Conservation (phyloP, 108 stramenopile genomes). For the Aurantiochytrium sp. region DNA sequence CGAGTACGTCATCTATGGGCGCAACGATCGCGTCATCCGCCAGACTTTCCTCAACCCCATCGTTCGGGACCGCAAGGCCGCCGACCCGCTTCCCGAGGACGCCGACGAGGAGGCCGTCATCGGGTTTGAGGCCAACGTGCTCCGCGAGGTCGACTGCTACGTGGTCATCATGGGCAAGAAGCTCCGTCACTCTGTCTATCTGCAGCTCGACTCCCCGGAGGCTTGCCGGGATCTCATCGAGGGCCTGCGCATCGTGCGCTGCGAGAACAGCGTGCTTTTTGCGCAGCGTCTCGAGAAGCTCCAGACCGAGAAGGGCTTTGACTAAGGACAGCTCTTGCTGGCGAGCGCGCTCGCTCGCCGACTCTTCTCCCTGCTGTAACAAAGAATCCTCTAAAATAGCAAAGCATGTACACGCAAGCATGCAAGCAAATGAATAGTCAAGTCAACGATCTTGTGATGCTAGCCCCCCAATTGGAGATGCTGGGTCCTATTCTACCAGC, state of each 20-base stretch:
- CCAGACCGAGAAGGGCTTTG: constrained; percentile 6
- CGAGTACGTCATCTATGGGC: constrained; percentile 4
- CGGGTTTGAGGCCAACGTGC: not conserved
- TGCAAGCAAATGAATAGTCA: too few relatives aligned
- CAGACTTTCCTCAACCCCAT: not conserved
- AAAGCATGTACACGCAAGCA: too few relatives aligned
- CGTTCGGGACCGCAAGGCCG: not conserved
- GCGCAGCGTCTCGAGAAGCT: not conserved
- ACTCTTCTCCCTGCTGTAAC: too few relatives aligned
- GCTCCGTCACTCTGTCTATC: not conserved
- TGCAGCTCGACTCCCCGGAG: constrained; percentile 18
- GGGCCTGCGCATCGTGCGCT: not conserved
- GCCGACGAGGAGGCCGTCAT: not conserved
- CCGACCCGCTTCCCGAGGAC: not conserved
- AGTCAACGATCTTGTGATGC: too few relatives aligned
- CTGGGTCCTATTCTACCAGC: too few relatives aligned
- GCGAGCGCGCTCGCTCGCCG: too few relatives aligned
- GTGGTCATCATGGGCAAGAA: not conserved
- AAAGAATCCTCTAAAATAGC: too few relatives aligned
- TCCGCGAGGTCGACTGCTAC: not conserved
- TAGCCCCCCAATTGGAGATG: too few relatives aligned
- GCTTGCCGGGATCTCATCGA: not conserved
- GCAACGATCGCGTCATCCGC: not conserved
- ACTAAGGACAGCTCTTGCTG: not conserved
- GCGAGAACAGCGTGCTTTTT: constrained; percentile 21